Evolutionary conservation across 1,284 basidiomycete species (phyloP).

Genomic region (Ustilago crameri): DNA sequence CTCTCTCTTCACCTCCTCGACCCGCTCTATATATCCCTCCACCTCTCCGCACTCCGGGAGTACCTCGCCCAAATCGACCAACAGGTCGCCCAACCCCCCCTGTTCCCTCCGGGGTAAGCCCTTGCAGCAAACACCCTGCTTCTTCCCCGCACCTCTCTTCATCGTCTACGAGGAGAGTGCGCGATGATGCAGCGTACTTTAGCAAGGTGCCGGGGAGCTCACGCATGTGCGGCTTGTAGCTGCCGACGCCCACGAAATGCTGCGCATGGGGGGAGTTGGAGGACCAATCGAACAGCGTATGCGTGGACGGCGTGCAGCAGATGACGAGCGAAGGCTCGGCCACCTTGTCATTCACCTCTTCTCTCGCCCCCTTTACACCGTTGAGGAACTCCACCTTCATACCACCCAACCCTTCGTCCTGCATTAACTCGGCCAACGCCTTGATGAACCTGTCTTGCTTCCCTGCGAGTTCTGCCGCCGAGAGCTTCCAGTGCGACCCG

Average conservation of each 20-base stretch:
- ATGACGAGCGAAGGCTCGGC: neutral
- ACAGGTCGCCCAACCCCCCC: too few relatives aligned
- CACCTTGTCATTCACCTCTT: neutral
- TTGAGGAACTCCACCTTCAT: neutral
- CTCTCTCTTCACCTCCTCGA: too few relatives aligned
- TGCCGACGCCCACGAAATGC: conserved; percentile 26
- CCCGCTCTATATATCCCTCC: neutral
- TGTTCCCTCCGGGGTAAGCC: neutral
- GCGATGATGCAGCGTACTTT: neutral
- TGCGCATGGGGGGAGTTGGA: neutral
- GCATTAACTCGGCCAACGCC: neutral
- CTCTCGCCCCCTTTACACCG: neutral
- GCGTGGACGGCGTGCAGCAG: conserved; percentile 30
- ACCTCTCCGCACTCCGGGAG: neutral
- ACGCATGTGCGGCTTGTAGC: conserved; percentile 31
- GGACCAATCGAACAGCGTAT: conserved; percentile 2
- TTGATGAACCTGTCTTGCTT: conserved; percentile 1
- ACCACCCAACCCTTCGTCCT: neutral
- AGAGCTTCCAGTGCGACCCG: neutral
- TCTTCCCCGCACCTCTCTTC: conserved; percentile 17
- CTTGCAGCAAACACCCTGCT: conserved; percentile 31
- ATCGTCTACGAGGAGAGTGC: conserved; percentile 23
- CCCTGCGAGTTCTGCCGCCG: neutral
- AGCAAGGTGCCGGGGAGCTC: conserved; percentile 19
- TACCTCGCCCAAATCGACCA: too few relatives aligned